Conservation (phyloP, 164 flowering plant genomes). For the Liquidambar formosana region DNA sequence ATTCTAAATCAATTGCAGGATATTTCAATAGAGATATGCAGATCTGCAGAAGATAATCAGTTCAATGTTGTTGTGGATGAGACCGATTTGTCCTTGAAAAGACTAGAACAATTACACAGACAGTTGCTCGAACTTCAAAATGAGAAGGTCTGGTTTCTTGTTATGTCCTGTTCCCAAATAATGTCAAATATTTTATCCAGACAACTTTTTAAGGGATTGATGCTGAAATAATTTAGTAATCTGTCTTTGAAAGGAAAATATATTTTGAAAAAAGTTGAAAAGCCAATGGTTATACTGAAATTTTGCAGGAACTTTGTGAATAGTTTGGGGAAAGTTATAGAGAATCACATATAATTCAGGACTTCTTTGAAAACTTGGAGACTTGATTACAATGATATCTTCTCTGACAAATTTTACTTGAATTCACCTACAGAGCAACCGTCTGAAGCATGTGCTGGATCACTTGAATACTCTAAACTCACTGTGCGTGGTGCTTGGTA, state of each 20-base stretch:
- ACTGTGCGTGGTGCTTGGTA: conserved; percentile 70
- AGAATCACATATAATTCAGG: not conserved
- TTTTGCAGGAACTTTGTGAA: not conserved
- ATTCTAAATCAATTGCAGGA: conserved; percentile 33
- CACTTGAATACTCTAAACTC: conserved; percentile 46
- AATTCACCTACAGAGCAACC: conserved; percentile 44
- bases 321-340: not conserved
- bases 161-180: not conserved
- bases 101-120: conserved; percentile 33
- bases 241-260: not conserved
- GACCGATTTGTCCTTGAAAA: conserved; percentile 40
- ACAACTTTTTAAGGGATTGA: not conserved
- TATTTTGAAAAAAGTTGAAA: not conserved
- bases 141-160: conserved; percentile 38
- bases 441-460: conserved; percentile 59
- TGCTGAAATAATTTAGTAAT: not conserved
- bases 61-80: conserved; percentile 22
- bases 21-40: conserved; percentile 32
- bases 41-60: conserved; percentile 9
- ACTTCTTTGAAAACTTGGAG: not conserved
- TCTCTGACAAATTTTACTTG: not conserved
- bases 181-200: not conserved
- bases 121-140: conserved; percentile 33
- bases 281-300: not conserved
- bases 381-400: not conserved